Evolutionary conservation across 2,329 filamentous ascomycete species (phyloP).

Genomic region (Simplicillium aogashimaense): DNA sequence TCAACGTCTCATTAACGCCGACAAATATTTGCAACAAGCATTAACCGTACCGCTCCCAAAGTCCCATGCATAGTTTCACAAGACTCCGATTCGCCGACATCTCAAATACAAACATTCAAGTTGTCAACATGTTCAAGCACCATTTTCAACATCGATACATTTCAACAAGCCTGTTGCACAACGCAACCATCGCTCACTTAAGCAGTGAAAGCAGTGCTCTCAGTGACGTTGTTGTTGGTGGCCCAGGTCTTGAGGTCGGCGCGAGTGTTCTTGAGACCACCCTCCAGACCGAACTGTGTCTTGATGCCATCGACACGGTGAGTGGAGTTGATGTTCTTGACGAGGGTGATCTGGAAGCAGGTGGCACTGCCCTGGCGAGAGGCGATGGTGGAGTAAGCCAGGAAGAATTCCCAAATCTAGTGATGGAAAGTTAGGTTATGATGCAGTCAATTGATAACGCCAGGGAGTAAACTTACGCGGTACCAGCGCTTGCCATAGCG

Average conservation of each 20-base stretch:
- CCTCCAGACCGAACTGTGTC: slow-evolving; percentile 58
- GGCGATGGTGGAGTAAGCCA: slow-evolving; percentile 74
- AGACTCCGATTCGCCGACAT: no score
- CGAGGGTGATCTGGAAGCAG: slow-evolving; percentile 77
- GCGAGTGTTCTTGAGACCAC: slow-evolving; percentile 31
- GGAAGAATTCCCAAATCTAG: slow-evolving; percentile 89
- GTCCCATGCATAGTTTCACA: no score
- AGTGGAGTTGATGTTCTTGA: slow-evolving; percentile 84
- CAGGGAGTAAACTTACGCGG: slow-evolving; percentile 50
- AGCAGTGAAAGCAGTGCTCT: neutral
- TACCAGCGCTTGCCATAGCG: slow-evolving; percentile 97
- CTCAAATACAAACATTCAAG: no score
- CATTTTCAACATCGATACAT: no score
- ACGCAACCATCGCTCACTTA: neutral
- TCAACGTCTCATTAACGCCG: no score
- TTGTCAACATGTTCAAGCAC: no score
- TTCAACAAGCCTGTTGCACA: no score
- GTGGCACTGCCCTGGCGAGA: slow-evolving; percentile 77
- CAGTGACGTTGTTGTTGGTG: slow-evolving; percentile 16
- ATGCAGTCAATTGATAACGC: neutral
- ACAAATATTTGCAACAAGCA: no score
- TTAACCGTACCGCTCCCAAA: no score
- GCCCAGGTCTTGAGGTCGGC: slow-evolving; percentile 15
- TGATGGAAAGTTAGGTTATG: neutral
- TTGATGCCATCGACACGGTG: slow-evolving; percentile 69